A percentile compares a stretch with the other conserved stretches of the same genome.
Evolutionary conservation across 2,329 filamentous ascomycete species (phyloP).

Genomic region (Biscogniauxia sp.): DNA sequence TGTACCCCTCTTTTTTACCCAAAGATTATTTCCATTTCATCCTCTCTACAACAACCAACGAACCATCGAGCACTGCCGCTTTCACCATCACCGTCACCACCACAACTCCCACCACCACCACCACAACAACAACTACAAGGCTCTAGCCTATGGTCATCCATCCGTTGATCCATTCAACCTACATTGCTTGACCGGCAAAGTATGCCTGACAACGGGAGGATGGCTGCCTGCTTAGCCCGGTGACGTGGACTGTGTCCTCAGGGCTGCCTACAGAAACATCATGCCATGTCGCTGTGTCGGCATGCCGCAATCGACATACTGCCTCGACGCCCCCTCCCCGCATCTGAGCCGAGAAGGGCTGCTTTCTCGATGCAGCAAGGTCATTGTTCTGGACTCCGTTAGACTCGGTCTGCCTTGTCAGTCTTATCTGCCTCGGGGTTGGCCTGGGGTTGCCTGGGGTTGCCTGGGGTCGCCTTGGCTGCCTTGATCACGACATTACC

Average conservation of each 20-base stretch:
- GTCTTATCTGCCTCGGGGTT: too few species aligned
- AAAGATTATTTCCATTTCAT: too few species aligned
- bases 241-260: not conserved
- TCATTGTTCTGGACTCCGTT: too few species aligned
- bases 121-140: not conserved
- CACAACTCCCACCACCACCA: not conserved
- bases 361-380: not conserved
- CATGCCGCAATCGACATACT: too few species aligned
- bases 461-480: not conserved
- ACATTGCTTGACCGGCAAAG: not conserved
- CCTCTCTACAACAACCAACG: too few species aligned
- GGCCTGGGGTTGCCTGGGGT: too few species aligned
- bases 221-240: not conserved
- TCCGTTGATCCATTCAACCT: not conserved
- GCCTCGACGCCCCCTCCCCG: too few species aligned
- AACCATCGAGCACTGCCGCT: too few species aligned
- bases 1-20: too few species aligned
- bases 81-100: too few species aligned
- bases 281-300: not conserved
- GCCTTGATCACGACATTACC: not conserved
- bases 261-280: not conserved
- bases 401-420: too few species aligned
- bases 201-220: not conserved
- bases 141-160: not conserved
- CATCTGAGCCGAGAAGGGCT: not conserved